Conservation (phyloP, 345 rosid genomes). For the Aethionema arabicum region DNA sequence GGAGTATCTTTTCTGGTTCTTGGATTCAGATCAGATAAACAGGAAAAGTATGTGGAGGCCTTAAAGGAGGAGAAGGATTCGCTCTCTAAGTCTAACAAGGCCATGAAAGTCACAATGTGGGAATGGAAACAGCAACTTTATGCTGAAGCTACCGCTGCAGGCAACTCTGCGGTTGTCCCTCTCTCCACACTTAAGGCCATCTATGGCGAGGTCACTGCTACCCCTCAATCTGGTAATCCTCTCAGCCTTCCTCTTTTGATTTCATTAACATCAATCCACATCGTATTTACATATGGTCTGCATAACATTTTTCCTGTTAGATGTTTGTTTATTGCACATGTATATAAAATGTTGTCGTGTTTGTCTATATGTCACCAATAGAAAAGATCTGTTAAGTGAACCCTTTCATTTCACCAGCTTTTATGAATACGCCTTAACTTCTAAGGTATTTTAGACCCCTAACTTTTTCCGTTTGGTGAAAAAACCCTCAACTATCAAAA, state of each 20-base stretch:
- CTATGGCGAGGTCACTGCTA: constrained; percentile 60
- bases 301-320: not conserved
- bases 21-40: constrained; percentile 57
- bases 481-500: no score
- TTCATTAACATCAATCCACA: not conserved
- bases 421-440: no score
- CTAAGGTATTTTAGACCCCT: no score
- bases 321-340: not conserved
- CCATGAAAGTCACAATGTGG: constrained; percentile 65
- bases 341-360: not conserved
- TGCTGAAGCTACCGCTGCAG: constrained; percentile 59
- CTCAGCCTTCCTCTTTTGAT: constrained; percentile 2
- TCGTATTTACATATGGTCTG: not conserved
- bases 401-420: no score
- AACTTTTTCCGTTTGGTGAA: no score
- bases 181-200: constrained; percentile 64
- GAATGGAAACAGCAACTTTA: constrained; percentile 87
- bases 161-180: constrained; percentile 55
- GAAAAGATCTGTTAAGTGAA: not conserved
- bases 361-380: not conserved
- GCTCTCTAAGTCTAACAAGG: constrained; percentile 54
- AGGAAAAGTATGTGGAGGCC: constrained; percentile 59
- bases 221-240: constrained; percentile 40
- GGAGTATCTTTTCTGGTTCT: constrained; percentile 52
- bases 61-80: constrained; percentile 58